Evolutionary conservation across 108 stramenopile species (phyloP).

Genomic region (Cyclotella choctawhatcheeana): DNA sequence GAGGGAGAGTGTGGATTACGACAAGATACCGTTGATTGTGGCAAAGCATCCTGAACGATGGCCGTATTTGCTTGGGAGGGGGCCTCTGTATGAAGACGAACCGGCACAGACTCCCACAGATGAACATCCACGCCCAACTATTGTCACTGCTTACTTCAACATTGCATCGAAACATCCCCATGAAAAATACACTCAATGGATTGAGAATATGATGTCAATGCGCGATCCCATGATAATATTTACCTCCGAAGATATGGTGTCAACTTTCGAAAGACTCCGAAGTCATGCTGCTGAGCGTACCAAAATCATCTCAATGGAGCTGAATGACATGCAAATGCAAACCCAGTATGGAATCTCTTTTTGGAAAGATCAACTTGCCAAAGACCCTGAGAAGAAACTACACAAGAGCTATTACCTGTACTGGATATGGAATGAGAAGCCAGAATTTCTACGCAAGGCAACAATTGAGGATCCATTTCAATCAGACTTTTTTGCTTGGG

Average conservation of each 20-base stretch:
- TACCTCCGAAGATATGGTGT: conserved; percentile 53
- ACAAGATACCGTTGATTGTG: conserved; percentile 16
- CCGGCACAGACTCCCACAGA: too few relatives aligned
- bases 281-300: conserved; percentile 56
- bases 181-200: conserved; percentile 64
- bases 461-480: conserved; percentile 57
- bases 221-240: conserved; percentile 79
- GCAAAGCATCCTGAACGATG: conserved; percentile 23
- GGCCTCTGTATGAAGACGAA: conserved; percentile 29
- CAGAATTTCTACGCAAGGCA: conserved; percentile 53
- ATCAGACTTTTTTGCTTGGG: conserved; percentile 61
- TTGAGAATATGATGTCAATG: conserved; percentile 66
- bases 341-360: conserved; percentile 40
- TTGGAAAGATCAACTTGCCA: conserved; percentile 68
- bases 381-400: conserved; percentile 60
- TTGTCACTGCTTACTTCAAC: conserved; percentile 72
- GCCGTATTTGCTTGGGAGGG: conserved; percentile 22
- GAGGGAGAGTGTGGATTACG: conserved; percentile 4
- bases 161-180: conserved; percentile 56
- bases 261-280: conserved; percentile 51
- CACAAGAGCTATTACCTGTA: conserved; percentile 65
- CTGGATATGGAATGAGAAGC: conserved; percentile 81
- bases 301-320: conserved; percentile 52
- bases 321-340: conserved; percentile 56
- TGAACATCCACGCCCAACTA: too few relatives aligned